phyloP scores from a whole-genome alignment of 2,329 filamentous ascomycete species.

The Exophiala xenobiotica region DNA sequence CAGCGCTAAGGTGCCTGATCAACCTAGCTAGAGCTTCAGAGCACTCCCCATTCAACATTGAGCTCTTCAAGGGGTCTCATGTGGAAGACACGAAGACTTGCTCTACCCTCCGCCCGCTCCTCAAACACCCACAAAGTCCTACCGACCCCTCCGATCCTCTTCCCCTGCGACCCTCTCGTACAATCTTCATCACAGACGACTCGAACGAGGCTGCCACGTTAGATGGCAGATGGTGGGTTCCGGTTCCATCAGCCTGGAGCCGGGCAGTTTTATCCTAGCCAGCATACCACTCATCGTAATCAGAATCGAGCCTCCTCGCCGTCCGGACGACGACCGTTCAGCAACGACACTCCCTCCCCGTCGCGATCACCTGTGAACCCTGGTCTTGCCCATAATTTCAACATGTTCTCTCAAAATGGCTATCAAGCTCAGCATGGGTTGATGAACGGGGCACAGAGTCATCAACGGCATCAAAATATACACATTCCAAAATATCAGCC shows the following conservation, averaged over 20 bases:
- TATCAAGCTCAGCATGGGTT: constrained; percentile 51
- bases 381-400: constrained; percentile 45
- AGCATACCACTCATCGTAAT: constrained; percentile 46
- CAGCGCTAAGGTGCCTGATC: constrained; percentile 14
- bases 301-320: constrained; percentile 48
- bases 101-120: constrained; percentile 27
- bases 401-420: constrained; percentile 48
- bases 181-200: constrained; percentile 1
- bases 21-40: constrained; percentile 6
- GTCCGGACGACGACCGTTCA: constrained; percentile 45
- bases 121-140: constrained; percentile 13
- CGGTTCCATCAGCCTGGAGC: constrained; percentile 55
- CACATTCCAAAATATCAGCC: constrained; percentile 51
- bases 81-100: constrained; percentile 52
- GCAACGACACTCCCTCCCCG: constrained; percentile 48
- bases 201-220: constrained; percentile 41
- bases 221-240: constrained; percentile 57
- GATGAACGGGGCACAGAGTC: constrained; percentile 51
- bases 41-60: constrained; percentile 8
- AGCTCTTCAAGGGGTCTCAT: constrained; percentile 36
- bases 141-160: constrained; percentile 14
- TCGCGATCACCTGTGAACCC: constrained; percentile 48
- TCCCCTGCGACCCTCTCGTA: constrained; percentile 1
- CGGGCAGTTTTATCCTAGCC: constrained; percentile 51
- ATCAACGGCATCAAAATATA: constrained; percentile 49